These are phyloP conservation scores for Sporothrix variecibatus DNA, from an alignment of 2,329 filamentous ascomycete genomes.

Conservation along the genomic window DNA sequence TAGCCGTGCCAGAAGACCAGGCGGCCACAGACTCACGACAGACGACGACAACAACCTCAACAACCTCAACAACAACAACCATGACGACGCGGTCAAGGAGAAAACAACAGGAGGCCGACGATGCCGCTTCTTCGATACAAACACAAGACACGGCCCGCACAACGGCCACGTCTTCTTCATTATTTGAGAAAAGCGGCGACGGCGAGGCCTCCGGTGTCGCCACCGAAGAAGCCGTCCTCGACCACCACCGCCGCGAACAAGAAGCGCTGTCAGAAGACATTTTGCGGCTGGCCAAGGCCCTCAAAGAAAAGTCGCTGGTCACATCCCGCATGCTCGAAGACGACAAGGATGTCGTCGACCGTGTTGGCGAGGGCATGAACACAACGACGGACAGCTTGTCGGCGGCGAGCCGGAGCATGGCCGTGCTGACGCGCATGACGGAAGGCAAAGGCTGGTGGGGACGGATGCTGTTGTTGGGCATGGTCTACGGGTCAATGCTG, in stretches of 20 bases:
- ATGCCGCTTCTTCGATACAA: not conserved
- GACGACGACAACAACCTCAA: slow-evolving; percentile 18
- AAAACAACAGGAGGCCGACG: not conserved
- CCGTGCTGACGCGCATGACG: slow-evolving; percentile 72
- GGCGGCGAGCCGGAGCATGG: slow-evolving; percentile 74
- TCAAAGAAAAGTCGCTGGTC: slow-evolving; percentile 72
- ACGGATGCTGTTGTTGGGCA: slow-evolving; percentile 77
- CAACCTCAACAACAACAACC: slow-evolving; percentile 24
- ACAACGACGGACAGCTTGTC: slow-evolving; percentile 76
- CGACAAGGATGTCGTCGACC: slow-evolving; percentile 69
- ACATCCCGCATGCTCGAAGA: slow-evolving; percentile 72
- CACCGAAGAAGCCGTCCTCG: slow-evolving; percentile 70
- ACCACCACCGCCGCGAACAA: slow-evolving; percentile 78
- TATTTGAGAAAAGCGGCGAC: slow-evolving; percentile 30
- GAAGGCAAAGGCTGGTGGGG: slow-evolving; percentile 90
- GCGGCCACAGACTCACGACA: too few relatives aligned
- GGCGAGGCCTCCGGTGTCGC: slow-evolving; percentile 39
- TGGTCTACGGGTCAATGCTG: slow-evolving; percentile 83
- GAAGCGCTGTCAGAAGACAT: slow-evolving; percentile 79
- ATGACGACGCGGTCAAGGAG: slow-evolving; percentile 21
- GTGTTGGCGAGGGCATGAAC: slow-evolving; percentile 74
- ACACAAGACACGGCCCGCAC: slow-evolving; percentile 27
- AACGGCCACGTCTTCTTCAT: slow-evolving; percentile 23
- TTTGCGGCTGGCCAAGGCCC: slow-evolving; percentile 73
- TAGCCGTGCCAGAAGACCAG: not conserved